Conservation (phyloP, 2,329 filamentous ascomycete species). For the Phaeomoniella chlamydospora region DNA sequence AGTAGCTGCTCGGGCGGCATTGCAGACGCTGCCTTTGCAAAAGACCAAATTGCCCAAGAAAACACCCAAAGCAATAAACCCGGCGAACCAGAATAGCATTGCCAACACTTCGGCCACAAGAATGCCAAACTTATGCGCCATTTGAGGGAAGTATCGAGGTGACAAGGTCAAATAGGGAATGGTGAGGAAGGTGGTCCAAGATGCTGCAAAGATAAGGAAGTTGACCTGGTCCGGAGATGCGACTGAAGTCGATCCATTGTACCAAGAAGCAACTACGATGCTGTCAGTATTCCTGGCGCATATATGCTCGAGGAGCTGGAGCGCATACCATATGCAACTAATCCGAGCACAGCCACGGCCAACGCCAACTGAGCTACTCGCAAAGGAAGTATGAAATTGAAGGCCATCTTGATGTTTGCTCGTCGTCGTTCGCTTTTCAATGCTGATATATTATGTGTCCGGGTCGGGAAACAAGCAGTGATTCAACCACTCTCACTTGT, state of each 20-base stretch:
- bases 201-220: constrained; percentile 66
- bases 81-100: constrained; percentile 81
- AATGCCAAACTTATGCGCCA: constrained; percentile 51
- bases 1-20: constrained; percentile 38
- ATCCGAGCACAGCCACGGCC: constrained; percentile 58
- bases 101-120: constrained; percentile 57
- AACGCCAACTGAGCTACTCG: constrained; percentile 55
- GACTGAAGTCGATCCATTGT: constrained; percentile 24
- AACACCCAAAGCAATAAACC: constrained; percentile 52
- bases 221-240: constrained; percentile 44
- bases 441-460: no score
- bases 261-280: constrained; percentile 43
- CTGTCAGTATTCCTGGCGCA: no score
- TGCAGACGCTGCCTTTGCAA: constrained; percentile 43
- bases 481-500: no score
- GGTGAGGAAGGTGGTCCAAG: constrained; percentile 59
- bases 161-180: constrained; percentile 56
- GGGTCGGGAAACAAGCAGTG: no score
- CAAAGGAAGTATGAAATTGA: constrained; percentile 44
- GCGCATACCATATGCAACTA: constrained; percentile 56
- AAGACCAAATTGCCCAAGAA: constrained; percentile 38
- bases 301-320: not conserved
- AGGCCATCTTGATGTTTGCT: constrained; percentile 37
- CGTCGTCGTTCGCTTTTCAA: no score
- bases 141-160: constrained; percentile 44